Evolutionary conservation across 768 basidiomycete species (phyloP).

Genomic region (Tulasnella sp.): DNA sequence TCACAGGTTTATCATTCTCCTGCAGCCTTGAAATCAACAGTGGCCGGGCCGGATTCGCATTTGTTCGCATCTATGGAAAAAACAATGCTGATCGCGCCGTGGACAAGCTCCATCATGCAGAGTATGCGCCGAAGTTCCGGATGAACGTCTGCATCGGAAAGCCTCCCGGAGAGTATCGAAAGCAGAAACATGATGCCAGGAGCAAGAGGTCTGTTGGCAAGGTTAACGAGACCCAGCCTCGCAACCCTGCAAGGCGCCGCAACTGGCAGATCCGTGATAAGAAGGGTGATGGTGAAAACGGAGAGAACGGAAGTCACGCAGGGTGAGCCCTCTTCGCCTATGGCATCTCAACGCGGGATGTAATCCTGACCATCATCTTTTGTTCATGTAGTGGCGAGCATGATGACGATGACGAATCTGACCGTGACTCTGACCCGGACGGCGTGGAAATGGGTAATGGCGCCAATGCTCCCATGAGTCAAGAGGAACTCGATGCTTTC

Average conservation of each 20-base stretch:
- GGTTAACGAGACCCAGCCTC: background rate
- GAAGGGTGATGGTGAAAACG: background rate
- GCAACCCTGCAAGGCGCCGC: background rate
- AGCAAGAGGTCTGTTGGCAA: background rate
- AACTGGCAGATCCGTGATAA: background rate
- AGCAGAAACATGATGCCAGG: constrained; percentile 1
- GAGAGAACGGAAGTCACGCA: background rate
- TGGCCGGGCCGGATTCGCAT: constrained; percentile 12
- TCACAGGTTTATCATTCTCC: background rate
- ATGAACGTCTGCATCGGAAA: constrained; percentile 15
- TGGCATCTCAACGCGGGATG: background rate
- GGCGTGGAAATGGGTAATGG: background rate
- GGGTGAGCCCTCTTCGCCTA: background rate
- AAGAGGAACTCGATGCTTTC: constrained; percentile 11
- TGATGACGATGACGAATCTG: constrained; percentile 8
- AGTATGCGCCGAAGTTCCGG: constrained; percentile 7
- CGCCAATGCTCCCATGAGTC: background rate
- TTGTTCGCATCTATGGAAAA: background rate
- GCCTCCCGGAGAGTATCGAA: constrained; percentile 9
- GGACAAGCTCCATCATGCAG: constrained; percentile 8
- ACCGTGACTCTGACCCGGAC: constrained; percentile 7
- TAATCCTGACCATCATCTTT: background rate
- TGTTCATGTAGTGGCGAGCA: background rate
- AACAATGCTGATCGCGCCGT: constrained; percentile 5
- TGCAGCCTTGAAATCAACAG: constrained; percentile 9